A percentile compares a stretch with the other conserved stretches of the same genome.
Evolutionary conservation across 2,329 filamentous ascomycete genomes (phyloP).

Genomic region (Fusarium duplospermum): DNA sequence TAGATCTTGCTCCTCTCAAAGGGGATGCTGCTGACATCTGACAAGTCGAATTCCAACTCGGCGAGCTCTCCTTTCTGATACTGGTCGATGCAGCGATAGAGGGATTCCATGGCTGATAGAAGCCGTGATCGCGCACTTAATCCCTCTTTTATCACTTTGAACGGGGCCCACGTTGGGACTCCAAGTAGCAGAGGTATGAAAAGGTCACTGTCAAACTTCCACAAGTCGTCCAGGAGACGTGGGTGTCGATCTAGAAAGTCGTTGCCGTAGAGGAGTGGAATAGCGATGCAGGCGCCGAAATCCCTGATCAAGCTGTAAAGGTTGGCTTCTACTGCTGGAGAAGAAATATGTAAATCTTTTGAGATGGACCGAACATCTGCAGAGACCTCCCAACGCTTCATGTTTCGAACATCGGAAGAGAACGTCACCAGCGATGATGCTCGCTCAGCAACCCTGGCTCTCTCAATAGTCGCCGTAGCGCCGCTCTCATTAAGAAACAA

Average conservation of each 20-base stretch:
- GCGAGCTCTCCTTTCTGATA: conserved; percentile 15
- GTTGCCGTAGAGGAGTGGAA: conserved; percentile 37
- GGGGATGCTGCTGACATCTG: conserved; percentile 21
- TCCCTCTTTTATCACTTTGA: conserved; percentile 31
- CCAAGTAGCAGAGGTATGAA: conserved; percentile 37
- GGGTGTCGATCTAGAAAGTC: conserved; percentile 31
- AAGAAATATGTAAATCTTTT: not conserved
- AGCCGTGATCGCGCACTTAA: conserved; percentile 29
- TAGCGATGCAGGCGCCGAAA: conserved; percentile 39
- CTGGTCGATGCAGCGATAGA: conserved; percentile 17
- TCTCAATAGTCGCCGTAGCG: conserved; percentile 32
- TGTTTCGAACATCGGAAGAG: conserved; percentile 1
- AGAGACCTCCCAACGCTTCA: conserved; percentile 37
- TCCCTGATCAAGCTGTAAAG: conserved; percentile 28
- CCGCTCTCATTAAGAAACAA: conserved; percentile 35
- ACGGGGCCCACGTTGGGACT: conserved; percentile 33
- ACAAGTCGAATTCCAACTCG: conserved; percentile 28
- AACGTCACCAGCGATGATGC: conserved; percentile 30
- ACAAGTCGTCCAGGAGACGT: conserved; percentile 32
- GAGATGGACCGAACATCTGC: conserved; percentile 9
- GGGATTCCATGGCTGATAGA: conserved; percentile 4
- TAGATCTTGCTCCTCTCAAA: conserved; percentile 33
- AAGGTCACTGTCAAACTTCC: conserved; percentile 38
- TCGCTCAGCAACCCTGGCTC: conserved; percentile 17
- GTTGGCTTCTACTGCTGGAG: conserved; percentile 13